phyloP scores from a whole-genome alignment of 805 yeast genomes.

The Cyberlindnera sargentensis region DNA sequence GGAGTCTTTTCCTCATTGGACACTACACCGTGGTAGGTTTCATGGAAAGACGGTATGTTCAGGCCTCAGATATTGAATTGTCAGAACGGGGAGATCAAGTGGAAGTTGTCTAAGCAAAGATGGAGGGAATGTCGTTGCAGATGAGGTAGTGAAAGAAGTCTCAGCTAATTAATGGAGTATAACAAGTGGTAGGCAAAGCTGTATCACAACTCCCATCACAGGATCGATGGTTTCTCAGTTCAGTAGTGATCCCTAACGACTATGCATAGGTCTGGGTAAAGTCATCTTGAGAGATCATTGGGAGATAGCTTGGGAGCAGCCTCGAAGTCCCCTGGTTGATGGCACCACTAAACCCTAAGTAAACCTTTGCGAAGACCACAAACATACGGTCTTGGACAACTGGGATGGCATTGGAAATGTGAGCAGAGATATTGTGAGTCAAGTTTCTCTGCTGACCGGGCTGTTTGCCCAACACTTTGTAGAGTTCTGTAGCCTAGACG shows the following conservation, averaged over 20 bases:
- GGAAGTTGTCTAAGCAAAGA: no score
- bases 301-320: slow-evolving; percentile 45
- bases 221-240: slow-evolving; percentile 30
- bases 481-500: slow-evolving; percentile 69
- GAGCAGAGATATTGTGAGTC: slow-evolving; percentile 78
- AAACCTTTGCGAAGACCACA: slow-evolving; percentile 69
- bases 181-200: slow-evolving; percentile 90
- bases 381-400: slow-evolving; percentile 73
- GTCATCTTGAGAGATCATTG: slow-evolving; percentile 76
- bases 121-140: no score
- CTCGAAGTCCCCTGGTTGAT: slow-evolving; percentile 58
- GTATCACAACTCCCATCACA: slow-evolving; percentile 33
- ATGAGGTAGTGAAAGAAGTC: no score
- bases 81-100: no score
- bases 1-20: no score
- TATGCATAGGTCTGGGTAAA: slow-evolving; percentile 75
- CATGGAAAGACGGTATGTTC: no score
- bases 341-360: slow-evolving; percentile 56
- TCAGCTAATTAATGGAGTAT: slow-evolving; percentile 77
- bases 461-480: slow-evolving; percentile 64
- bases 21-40: no score
- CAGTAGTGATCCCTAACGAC: slow-evolving; percentile 58
- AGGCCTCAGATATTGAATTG: no score
- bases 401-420: slow-evolving; percentile 61
- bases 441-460: slow-evolving; percentile 80